Conservation (phyloP, 495 filamentous ascomycete genomes). For the Penicillium salamii region DNA sequence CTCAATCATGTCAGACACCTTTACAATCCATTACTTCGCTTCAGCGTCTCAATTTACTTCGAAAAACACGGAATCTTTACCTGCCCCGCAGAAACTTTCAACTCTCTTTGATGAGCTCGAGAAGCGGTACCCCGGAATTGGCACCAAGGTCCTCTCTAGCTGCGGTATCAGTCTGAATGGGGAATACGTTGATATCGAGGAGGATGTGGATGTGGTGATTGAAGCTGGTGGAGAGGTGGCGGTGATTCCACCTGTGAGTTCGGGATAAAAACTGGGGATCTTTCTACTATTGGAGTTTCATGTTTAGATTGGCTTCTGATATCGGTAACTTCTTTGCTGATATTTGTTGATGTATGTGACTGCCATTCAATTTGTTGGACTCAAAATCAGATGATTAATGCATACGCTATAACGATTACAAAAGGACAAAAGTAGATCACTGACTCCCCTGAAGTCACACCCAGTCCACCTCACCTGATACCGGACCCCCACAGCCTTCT, state of each 20-base stretch:
- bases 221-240: conserved; percentile 84
- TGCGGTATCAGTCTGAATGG: conserved; percentile 85
- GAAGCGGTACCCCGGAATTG: conserved; percentile 75
- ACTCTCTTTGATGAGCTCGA: conserved; percentile 74
- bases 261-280: conserved; percentile 24
- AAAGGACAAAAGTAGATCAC: not conserved
- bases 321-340: too few relatives aligned
- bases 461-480: too few relatives aligned
- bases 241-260: conserved; percentile 95
- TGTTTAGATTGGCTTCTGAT: too few relatives aligned
- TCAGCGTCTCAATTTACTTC: conserved; percentile 69
- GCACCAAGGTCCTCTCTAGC: conserved; percentile 64
- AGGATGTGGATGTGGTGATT: conserved; percentile 47
- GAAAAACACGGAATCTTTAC: conserved; percentile 66
- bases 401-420: not conserved
- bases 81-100: conserved; percentile 66
- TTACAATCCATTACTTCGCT: conserved; percentile 87
- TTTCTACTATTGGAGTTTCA: not conserved
- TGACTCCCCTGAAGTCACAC: too few relatives aligned
- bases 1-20: conserved; percentile 29
- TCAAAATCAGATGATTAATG: not conserved
- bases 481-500: too few relatives aligned
- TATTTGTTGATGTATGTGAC: not conserved
- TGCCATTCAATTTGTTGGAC: not conserved
- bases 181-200: conserved; percentile 75